A percentile compares a stretch with the other conserved stretches of the same genome.
These are phyloP conservation scores for Prillingera fragicola DNA, from an alignment of 1,284 basidiomycete genomes.

Conservation along the genomic window DNA sequence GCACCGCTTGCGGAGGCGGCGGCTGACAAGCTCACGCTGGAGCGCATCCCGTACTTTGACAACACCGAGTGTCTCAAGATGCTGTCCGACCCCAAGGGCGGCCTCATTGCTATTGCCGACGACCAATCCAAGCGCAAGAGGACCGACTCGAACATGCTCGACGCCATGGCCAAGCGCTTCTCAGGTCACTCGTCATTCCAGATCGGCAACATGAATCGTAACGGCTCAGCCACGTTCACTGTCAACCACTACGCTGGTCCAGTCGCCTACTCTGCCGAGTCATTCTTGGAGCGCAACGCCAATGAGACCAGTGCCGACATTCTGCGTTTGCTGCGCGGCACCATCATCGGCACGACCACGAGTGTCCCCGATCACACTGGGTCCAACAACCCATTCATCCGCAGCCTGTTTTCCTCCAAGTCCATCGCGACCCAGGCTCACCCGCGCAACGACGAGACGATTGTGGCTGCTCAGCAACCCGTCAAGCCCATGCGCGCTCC, in stretches of 20 bases:
- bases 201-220: constrained; percentile 65
- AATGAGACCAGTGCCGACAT: constrained; percentile 90
- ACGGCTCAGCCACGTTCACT: constrained; percentile 80
- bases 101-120: constrained; percentile 94
- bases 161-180: constrained; percentile 91
- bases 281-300: constrained; percentile 81
- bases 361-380: constrained; percentile 56
- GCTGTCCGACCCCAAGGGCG: constrained; percentile 79
- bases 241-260: constrained; percentile 87
- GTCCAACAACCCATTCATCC: constrained; percentile 83
- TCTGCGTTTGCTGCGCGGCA: constrained; percentile 75
- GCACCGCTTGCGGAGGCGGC: constrained; percentile 72
- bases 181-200: constrained; percentile 88
- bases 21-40: constrained; percentile 72
- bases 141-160: constrained; percentile 89
- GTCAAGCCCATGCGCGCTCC: constrained; percentile 89
- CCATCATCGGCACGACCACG: constrained; percentile 29
- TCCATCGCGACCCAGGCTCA: constrained; percentile 85
- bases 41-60: constrained; percentile 67
- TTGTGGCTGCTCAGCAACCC: constrained; percentile 86
- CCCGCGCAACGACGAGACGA: constrained; percentile 85
- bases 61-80: constrained; percentile 85
- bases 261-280: constrained; percentile 84
- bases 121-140: constrained; percentile 89
- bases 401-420: constrained; percentile 78